Base-by-base conservation (phyloP, 306 rosid species). In the Dalbergia oliveri region DNA sequence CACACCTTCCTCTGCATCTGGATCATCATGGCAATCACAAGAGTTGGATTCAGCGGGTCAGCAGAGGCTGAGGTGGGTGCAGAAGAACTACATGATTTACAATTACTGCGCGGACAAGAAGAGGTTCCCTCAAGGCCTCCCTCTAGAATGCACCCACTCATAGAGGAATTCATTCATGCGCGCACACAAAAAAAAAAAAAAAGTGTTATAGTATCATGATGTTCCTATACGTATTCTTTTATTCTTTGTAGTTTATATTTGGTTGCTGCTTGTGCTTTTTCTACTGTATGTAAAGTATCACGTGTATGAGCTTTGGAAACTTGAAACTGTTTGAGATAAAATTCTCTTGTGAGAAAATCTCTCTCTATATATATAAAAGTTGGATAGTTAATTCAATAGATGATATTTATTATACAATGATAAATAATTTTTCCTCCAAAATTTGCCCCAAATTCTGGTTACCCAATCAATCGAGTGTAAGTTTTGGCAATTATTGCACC, bases 71-170 rank as follows among this genome's bases (percentile, higher is more conserved):
- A 43, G 58, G 1, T 90, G 92, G 92, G 94, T 88, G 61, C 92
- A 87, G 75, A 85, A 76, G 74, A 92, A 90, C 26, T 90, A 88
- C 80, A 88, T 90, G 91, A 82, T 92, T 58, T 90, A 92, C 43
- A 86, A 92, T 59, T 92, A 90, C 64, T 92, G 92, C 62, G 11
- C 72, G 0, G 94, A 92, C 47, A 64, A 15, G 0, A 90, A 90
- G 61, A 83, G 97, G 33, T 92, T 91, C 51, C 87, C 94, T 0
- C 92, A 84, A 79, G 94, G 90, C 37, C 76, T 87, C 19, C 94
- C 97, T 47, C 19, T 39, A 0, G 92, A 90, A 81, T 92, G 94
- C 81, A 39, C 68, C 7, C 80, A 3, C 16, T 31, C 74, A 3
- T 85, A 80, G 79, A 37, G 41, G 41, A 37, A 37, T 6, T 37